Conservation (phyloP, 2,329 filamentous ascomycete genomes). For the Colletotrichum shisoi region DNA sequence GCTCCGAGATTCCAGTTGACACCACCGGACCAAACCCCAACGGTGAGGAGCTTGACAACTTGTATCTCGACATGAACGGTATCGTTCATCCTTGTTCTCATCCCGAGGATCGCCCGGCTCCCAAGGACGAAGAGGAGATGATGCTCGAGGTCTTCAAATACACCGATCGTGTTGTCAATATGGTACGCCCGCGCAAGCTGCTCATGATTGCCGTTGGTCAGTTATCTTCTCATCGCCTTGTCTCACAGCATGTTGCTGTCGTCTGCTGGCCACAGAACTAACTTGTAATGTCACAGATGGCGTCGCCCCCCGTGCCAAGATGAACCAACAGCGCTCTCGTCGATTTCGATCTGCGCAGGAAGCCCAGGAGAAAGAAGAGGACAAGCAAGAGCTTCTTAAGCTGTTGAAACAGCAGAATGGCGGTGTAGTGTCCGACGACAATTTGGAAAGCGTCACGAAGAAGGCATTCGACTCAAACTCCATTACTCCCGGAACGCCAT, state of each 20-base stretch:
- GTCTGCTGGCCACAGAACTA: slow-evolving; percentile 39
- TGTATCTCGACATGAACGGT: slow-evolving; percentile 99
- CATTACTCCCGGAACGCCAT: slow-evolving; percentile 96
- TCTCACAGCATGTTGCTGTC: neutral
- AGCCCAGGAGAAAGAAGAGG: slow-evolving; percentile 89
- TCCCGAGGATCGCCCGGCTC: slow-evolving; percentile 89
- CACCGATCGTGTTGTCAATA: slow-evolving; percentile 98
- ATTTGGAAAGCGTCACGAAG: slow-evolving; percentile 70
- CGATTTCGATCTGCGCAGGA: slow-evolving; percentile 95
- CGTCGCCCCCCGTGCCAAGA: slow-evolving; percentile 96
- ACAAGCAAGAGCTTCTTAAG: slow-evolving; percentile 87
- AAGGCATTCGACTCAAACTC: slow-evolving; percentile 90
- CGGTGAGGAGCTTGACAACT: slow-evolving; percentile 95
- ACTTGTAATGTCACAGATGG: slow-evolving; percentile 68
- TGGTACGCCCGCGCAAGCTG: slow-evolving; percentile 94
- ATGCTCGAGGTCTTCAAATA: slow-evolving; percentile 99
- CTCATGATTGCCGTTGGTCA: slow-evolving; percentile 95
- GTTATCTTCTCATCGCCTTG: slow-evolving; percentile 44
- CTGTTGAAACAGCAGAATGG: slow-evolving; percentile 81
- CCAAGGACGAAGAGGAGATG: slow-evolving; percentile 97
- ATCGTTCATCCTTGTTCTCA: slow-evolving; percentile 99
- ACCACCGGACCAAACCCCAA: slow-evolving; percentile 88
- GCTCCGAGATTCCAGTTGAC: slow-evolving; percentile 83
- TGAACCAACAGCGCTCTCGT: slow-evolving; percentile 98
- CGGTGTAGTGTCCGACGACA: slow-evolving; percentile 68